Percentiles rank a stretch among this genome's conserved stretches.
phyloP scores from a whole-genome alignment of 805 yeast species.

The Lipomyces spencermartinsiae region DNA sequence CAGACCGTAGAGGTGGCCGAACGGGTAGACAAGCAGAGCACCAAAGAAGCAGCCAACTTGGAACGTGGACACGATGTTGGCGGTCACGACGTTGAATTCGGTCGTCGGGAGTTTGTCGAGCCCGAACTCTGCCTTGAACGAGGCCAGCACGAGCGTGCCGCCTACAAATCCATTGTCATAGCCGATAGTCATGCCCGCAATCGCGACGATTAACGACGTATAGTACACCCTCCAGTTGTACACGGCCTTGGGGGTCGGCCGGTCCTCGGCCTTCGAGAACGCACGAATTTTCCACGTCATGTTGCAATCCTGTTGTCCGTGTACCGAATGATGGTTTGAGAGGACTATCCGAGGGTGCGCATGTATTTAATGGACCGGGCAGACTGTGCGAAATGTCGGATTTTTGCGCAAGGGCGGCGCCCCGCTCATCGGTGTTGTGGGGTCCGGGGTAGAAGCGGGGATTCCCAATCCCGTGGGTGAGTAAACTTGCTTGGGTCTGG shows the following conservation, averaged over 20 bases:
- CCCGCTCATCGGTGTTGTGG: neutral
- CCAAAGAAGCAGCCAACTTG: constrained; percentile 30
- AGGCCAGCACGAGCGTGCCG: constrained; percentile 55
- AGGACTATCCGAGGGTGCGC: neutral
- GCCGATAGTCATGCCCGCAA: constrained; percentile 60
- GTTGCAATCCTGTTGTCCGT: neutral
- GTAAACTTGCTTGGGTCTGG: no score
- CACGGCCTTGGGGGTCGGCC: constrained; percentile 51
- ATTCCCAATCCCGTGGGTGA: no score
- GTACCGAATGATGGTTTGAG: no score
- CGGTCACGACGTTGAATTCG: constrained; percentile 17
- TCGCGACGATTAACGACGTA: constrained; percentile 54
- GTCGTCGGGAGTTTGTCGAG: constrained; percentile 47
- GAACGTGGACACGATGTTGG: constrained; percentile 68
- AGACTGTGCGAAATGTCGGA: neutral
- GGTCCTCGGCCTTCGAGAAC: constrained; percentile 33
- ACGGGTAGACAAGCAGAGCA: constrained; percentile 54
- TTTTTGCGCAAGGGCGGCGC: neutral
- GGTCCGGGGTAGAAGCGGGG: neutral
- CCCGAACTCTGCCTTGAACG: constrained; percentile 55
- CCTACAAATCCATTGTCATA: constrained; percentile 64
- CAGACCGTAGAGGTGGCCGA: constrained; percentile 78
- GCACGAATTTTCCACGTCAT: constrained; percentile 24
- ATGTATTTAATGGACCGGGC: neutral
- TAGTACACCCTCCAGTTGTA: constrained; percentile 54